Percentiles rank a stretch among this genome's conserved stretches.
These are phyloP conservation scores for Cyberlindnera euphorbiae DNA, from an alignment of 805 yeast species.

Conservation along the genomic window DNA sequence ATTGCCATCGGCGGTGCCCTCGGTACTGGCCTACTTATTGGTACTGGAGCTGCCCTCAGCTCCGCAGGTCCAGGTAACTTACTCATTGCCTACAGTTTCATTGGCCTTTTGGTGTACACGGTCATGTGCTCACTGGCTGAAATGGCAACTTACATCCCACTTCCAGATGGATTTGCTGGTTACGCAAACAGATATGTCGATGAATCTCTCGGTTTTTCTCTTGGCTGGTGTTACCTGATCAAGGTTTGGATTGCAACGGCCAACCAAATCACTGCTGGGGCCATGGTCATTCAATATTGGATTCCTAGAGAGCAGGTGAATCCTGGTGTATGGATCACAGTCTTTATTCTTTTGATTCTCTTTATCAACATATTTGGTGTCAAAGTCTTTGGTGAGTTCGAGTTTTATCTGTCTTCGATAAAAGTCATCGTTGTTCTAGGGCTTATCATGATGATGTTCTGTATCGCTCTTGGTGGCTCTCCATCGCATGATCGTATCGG, in stretches of 20 bases:
- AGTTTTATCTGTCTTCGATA: conserved; percentile 42
- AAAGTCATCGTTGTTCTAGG: conserved; percentile 45
- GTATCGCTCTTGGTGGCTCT: conserved; percentile 74
- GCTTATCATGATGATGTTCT: conserved; percentile 41
- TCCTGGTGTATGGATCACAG: conserved; percentile 58
- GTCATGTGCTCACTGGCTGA: conserved; percentile 69
- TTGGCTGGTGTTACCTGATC: conserved; percentile 26
- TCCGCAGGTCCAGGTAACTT: conserved; percentile 56
- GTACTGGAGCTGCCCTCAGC: conserved; percentile 53
- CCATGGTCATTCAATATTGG: conserved; percentile 48
- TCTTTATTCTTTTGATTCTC: conserved; percentile 34
- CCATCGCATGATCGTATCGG: conserved; percentile 72
- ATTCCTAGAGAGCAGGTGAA: conserved; percentile 34
- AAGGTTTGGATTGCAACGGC: conserved; percentile 25
- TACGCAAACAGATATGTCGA: conserved; percentile 45
- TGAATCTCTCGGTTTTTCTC: conserved; percentile 25
- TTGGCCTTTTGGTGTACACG: conserved; percentile 67
- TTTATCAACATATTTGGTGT: conserved; percentile 49
- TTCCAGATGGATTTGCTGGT: conserved; percentile 61
- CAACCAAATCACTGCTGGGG: conserved; percentile 52
- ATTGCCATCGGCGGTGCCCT: conserved; percentile 69
- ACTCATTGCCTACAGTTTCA: conserved; percentile 57
- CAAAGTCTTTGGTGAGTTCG: conserved; percentile 53
- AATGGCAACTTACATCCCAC: conserved; percentile 61
- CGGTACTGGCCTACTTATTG: conserved; percentile 68